These are phyloP conservation scores for Paraphaeosphaeria sporulosa DNA, from an alignment of 2,329 filamentous ascomycete species.

Conservation along the genomic window DNA sequence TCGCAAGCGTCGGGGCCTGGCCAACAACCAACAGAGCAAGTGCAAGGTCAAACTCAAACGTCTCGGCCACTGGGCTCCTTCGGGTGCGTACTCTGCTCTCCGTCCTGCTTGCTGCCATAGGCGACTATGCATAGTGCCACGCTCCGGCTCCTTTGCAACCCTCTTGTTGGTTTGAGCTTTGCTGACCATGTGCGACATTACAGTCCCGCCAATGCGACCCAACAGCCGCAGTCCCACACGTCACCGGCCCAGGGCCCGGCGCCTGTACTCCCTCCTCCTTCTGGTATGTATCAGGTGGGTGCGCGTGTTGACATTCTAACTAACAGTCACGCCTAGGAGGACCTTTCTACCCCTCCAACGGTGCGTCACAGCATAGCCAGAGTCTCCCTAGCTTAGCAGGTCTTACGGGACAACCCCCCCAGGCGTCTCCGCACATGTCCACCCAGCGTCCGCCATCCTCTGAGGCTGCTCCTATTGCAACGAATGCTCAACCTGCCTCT, in stretches of 20 bases:
- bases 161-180: constrained; percentile 20
- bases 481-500: constrained; percentile 39
- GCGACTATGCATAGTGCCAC: constrained; percentile 27
- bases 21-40: constrained; percentile 51
- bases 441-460: constrained; percentile 46
- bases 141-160: constrained; percentile 20
- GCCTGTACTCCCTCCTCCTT: constrained; percentile 50
- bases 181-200: constrained; percentile 28
- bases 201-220: constrained; percentile 42
- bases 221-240: constrained; percentile 44
- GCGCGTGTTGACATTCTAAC: constrained; percentile 18
- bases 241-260: constrained; percentile 46
- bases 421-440: constrained; percentile 49
- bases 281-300: constrained; percentile 40
- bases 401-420: constrained; percentile 54
- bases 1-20: constrained; percentile 57
- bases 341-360: constrained; percentile 52
- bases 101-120: constrained; percentile 15
- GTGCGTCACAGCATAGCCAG: constrained; percentile 47
- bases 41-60: constrained; percentile 43
- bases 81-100: constrained; percentile 38
- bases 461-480: constrained; percentile 45
- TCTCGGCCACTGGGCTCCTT: constrained; percentile 46
- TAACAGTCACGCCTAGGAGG: constrained; percentile 34
- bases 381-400: constrained; percentile 55